Evolutionary conservation across 768 basidiomycete species (phyloP).

Genomic region (Termitomyces bulborhizus): DNA sequence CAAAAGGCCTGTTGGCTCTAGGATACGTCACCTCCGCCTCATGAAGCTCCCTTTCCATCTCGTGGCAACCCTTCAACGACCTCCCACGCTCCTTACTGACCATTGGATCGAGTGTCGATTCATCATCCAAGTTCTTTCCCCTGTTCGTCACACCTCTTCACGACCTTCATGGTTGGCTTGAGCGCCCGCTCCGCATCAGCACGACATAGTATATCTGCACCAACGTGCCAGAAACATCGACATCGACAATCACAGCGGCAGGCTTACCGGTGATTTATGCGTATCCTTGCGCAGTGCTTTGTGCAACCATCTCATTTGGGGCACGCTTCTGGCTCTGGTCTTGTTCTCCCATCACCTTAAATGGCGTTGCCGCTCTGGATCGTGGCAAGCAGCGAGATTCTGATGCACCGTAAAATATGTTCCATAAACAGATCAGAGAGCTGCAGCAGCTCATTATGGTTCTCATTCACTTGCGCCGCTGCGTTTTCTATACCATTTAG

Average conservation of each 20-base stretch:
- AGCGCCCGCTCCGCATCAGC: no score
- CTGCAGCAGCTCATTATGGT: slow-evolving; percentile 37
- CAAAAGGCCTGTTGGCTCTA: not conserved
- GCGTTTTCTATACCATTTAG: slow-evolving; percentile 72
- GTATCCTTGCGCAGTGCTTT: no score
- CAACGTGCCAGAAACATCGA: not conserved
- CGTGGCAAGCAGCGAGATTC: slow-evolving; percentile 82
- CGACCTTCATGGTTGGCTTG: not conserved
- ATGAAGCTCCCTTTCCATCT: slow-evolving; percentile 19
- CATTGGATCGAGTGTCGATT: no score
- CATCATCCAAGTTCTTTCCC: not conserved
- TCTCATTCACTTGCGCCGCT: slow-evolving; percentile 20
- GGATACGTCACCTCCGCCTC: slow-evolving; percentile 24
- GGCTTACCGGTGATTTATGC: no score
- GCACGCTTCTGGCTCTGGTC: no score
- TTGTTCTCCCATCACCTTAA: no score
- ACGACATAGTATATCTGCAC: no score
- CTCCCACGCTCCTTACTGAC: slow-evolving; percentile 11
- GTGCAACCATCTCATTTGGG: no score
- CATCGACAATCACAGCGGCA: no score
- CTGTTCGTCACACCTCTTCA: no score
- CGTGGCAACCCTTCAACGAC: slow-evolving; percentile 17
- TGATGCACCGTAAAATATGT: slow-evolving; percentile 76
- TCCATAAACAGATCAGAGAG: slow-evolving; percentile 69
- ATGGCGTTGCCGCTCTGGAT: no score